Evolutionary conservation across 2,329 filamentous ascomycete species (phyloP).

Genomic region (Hymenoscyphus salicellus): DNA sequence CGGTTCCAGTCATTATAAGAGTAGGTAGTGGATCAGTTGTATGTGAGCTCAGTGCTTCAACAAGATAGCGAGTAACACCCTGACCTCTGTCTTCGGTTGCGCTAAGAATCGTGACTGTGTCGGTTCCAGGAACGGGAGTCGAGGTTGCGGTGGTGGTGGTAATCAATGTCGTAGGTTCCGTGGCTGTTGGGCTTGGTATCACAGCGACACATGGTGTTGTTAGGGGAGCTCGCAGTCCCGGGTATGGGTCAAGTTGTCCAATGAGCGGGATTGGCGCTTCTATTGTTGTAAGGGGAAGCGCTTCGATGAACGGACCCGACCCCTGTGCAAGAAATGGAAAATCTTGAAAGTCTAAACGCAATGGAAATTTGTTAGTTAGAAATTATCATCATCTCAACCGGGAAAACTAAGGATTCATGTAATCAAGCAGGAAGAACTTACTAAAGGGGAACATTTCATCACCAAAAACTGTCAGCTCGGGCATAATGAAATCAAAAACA

Average conservation of each 20-base stretch:
- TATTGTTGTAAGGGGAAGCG: constrained; percentile 14
- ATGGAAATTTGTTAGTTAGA: neutral
- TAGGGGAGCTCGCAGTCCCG: constrained; percentile 11
- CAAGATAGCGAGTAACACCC: constrained; percentile 9
- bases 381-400: neutral
- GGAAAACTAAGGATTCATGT: neutral
- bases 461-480: constrained; percentile 41
- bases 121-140: constrained; percentile 1
- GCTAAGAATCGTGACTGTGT: constrained; percentile 16
- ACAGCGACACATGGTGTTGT: constrained; percentile 11
- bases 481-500: constrained; percentile 44
- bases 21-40: constrained; percentile 11
- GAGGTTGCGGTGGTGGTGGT: constrained; percentile 7
- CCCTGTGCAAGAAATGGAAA: constrained; percentile 36
- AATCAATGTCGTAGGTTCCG: neutral
- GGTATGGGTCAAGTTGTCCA: constrained; percentile 39
- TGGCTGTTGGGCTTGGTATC: constrained; percentile 8
- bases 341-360: constrained; percentile 36
- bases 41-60: constrained; percentile 13
- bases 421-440: neutral
- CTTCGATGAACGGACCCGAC: constrained; percentile 31
- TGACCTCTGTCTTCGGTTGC: constrained; percentile 8
- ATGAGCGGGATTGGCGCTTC: constrained; percentile 27
- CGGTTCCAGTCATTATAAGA: constrained; percentile 10
- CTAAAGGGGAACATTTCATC: constrained; percentile 26